Evolutionary conservation across 75 land plant species (phyloP), one percentile per base, ranked within the genome.

Genomic region (Chamaecyparis obtusa): DNA sequence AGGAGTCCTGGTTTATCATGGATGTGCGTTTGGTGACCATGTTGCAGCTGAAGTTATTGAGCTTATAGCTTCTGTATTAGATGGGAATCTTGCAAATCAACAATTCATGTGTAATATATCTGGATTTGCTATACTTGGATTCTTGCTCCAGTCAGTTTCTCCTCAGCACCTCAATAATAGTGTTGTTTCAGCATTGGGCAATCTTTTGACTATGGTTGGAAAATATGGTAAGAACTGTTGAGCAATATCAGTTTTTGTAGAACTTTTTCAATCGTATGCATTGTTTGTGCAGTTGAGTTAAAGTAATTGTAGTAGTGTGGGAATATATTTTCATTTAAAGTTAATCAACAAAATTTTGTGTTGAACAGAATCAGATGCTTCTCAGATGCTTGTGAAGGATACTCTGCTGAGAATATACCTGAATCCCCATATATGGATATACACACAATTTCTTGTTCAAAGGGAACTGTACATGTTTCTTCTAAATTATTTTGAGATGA

Each of bases 71-170:
- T 95, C 94, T 84, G 93, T 94, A 83, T 85, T 96, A 44, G 95
- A 93, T 89, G 92, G 92, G 37, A 95, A 96, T 90, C 82, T 89
- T 67, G 92, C 94, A 67, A 97, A 98, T 92, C 99, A 95, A 85
- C 95, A 95, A 85, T 94, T 93, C 86, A 94, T 98, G 93, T 93
- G 92, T 85, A 92, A 92, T 86, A 92, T 92, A 82, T 92, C 96
- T 43, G 99, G 99, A 35, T 93, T 98, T 86, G 85, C 94, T 39
- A 89, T 98, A 13, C 88, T 98, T 60, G 99, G 99, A 41, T 95
- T 96, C 86, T 87, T 98, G 90, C 87, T 98, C 79, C 97, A 95
- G 87, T 98, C 97, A 16, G 92, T 98, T 87, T 89, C 97, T 48
- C 96, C 95, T n/a, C 87, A 90, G 85, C 95, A 94, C 86, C 89